These are phyloP conservation scores for Azolla pinnata DNA, from an alignment of 75 land plant genomes.

Conservation along the genomic window DNA sequence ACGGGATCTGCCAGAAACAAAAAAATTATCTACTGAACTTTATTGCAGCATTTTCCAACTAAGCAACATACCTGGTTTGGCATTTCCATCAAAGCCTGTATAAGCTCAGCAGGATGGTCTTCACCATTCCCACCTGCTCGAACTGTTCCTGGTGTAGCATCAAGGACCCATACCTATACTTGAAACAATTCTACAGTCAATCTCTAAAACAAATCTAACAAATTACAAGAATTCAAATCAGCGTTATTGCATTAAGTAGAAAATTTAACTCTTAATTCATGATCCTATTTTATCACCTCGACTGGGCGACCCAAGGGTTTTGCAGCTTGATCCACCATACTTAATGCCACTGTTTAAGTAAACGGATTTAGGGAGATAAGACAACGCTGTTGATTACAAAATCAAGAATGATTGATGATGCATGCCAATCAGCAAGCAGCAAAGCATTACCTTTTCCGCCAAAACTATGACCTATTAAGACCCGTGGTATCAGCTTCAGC, in stretches of 20 bases:
- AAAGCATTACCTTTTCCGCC: conserved; percentile 99
- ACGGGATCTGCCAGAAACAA: conserved; percentile 46
- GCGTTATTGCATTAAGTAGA: no score
- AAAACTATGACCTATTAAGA: conserved; percentile 95
- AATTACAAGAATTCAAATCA: no score
- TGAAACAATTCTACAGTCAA: no score
- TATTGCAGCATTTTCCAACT: not conserved
- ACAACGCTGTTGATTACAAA: no score
- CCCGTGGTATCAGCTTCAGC: conserved; percentile 73
- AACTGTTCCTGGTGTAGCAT: conserved; percentile 92
- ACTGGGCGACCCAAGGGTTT: conserved; percentile 98
- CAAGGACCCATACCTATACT: conserved; percentile 84
- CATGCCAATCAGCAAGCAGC: no score
- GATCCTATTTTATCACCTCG: conserved; percentile 56
- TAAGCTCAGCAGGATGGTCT: conserved; percentile 91
- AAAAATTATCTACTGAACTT: not conserved
- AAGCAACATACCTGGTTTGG: conserved; percentile 49
- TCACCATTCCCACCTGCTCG: conserved; percentile 89
- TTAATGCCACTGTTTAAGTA: conserved; percentile 78
- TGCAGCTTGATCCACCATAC: conserved; percentile 95
- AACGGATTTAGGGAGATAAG: no score
- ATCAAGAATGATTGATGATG: no score
- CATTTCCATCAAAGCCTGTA: conserved; percentile 48
- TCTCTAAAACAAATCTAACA: no score
- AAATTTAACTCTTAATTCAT: no score